These are phyloP conservation scores for Chenopodium formosanum DNA, from an alignment of 148 eudicot genomes.

Conservation along the genomic window DNA sequence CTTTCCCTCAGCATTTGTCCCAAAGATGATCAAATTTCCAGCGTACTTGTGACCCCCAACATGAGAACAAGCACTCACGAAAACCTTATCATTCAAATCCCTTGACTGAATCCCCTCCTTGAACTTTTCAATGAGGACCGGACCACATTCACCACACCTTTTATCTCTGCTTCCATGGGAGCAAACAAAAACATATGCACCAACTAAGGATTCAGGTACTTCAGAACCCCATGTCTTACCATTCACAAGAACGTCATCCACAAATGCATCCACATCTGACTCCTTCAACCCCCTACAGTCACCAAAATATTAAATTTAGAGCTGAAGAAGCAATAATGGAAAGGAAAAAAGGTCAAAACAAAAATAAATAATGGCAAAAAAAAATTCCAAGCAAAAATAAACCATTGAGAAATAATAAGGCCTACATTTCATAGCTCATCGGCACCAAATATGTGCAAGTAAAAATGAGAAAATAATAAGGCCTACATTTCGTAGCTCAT, in stretches of 20 bases:
- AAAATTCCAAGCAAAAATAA: too few relatives aligned
- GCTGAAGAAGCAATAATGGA: background rate
- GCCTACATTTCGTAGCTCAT: too few relatives aligned
- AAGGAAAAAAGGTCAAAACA: background rate
- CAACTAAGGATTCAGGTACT: constrained; percentile 59
- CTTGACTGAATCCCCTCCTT: constrained; percentile 59
- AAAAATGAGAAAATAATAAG: too few relatives aligned
- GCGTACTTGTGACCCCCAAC: constrained; percentile 98
- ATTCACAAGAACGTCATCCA: constrained; percentile 84
- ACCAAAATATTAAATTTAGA: background rate
- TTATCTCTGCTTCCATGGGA: constrained; percentile 78
- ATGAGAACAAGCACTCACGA: constrained; percentile 88
- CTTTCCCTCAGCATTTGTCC: constrained; percentile 69
- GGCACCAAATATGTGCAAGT: too few relatives aligned
- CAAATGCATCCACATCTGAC: constrained; percentile 78
- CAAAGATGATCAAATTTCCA: constrained; percentile 81
- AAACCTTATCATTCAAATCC: constrained; percentile 56
- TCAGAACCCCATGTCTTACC: constrained; percentile 77
- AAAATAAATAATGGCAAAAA: too few relatives aligned
- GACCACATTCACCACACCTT: constrained; percentile 98
- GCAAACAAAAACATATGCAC: constrained; percentile 82
- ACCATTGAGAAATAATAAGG: too few relatives aligned
- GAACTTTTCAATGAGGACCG: constrained; percentile 77
- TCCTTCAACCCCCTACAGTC: constrained; percentile 77
- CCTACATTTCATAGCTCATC: too few relatives aligned